Evolutionary conservation across 305 asterid genomes (phyloP).

Genomic region (Fraxinus sp.): DNA sequence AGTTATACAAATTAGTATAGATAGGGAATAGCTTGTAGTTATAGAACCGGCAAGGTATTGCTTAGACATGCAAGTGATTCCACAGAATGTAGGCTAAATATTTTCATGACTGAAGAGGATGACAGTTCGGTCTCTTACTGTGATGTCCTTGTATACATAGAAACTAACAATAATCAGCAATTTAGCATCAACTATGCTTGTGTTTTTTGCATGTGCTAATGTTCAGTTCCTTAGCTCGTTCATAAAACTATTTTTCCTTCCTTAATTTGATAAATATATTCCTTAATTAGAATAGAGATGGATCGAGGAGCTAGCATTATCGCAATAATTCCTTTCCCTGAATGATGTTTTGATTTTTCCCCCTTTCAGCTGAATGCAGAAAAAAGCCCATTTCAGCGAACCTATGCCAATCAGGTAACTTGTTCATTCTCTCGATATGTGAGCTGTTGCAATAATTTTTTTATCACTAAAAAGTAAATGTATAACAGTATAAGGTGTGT

Average conservation of each 20-base stretch:
- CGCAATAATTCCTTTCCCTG: background rate
- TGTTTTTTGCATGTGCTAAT: background rate
- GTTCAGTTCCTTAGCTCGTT: background rate
- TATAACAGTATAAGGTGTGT: background rate
- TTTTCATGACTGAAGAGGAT: background rate
- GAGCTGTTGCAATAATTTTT: background rate
- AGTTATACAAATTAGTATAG: background rate
- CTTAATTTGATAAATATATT: background rate
- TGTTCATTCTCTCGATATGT: background rate
- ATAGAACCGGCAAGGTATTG: background rate
- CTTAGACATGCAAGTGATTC: background rate
- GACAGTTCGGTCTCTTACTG: background rate
- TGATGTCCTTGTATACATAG: background rate
- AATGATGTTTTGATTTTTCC: constrained; percentile 11
- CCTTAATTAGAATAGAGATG: background rate
- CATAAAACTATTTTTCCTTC: background rate
- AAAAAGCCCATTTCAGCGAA: constrained; percentile 55
- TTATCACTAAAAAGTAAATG: background rate
- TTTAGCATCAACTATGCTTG: background rate
- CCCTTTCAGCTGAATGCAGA: constrained; percentile 50
- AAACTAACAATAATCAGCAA: background rate
- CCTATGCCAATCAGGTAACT: constrained; percentile 55
- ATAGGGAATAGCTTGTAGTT: background rate
- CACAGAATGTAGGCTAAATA: background rate
- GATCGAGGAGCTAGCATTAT: background rate